phyloP scores from a whole-genome alignment of 2,329 filamentous ascomycete genomes.

The Aureobasidium sp. region DNA sequence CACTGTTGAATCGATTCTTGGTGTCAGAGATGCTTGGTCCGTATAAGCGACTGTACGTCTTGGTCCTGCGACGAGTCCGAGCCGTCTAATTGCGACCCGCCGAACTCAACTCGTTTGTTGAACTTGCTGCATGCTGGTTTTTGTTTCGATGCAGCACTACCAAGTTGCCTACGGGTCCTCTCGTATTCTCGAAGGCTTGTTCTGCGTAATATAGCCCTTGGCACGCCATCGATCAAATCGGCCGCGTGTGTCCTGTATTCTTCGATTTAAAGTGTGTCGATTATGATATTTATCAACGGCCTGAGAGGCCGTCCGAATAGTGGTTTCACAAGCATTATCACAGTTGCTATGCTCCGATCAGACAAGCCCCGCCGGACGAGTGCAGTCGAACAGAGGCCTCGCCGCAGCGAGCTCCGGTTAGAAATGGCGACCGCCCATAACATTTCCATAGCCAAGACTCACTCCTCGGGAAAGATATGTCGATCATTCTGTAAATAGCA shows the following conservation, averaged over 20 bases:
- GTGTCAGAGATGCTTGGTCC: background rate
- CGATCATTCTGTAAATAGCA: slow-evolving; percentile 11
- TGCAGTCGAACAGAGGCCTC: background rate
- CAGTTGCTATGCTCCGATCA: background rate
- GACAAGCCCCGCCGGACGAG: background rate
- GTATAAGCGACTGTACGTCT: background rate
- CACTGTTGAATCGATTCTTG: background rate
- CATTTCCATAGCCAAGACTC: background rate
- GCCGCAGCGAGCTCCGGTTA: too few relatives aligned
- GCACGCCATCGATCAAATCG: background rate
- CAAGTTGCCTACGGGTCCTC: background rate
- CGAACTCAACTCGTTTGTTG: background rate
- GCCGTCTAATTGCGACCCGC: background rate
- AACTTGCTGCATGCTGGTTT: background rate
- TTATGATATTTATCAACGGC: background rate
- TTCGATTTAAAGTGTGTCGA: too few relatives aligned
- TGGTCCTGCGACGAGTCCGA: too few relatives aligned
- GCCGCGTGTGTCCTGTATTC: background rate
- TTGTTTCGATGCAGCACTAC: background rate
- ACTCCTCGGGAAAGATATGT: background rate
- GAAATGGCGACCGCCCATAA: background rate
- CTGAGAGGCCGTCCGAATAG: background rate
- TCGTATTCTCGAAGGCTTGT: background rate
- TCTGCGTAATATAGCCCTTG: background rate
- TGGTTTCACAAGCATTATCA: background rate